A percentile compares a stretch with the other conserved stretches of the same genome.
Evolutionary conservation across 768 basidiomycete species (phyloP).

Genomic region (Amanita muscaria): DNA sequence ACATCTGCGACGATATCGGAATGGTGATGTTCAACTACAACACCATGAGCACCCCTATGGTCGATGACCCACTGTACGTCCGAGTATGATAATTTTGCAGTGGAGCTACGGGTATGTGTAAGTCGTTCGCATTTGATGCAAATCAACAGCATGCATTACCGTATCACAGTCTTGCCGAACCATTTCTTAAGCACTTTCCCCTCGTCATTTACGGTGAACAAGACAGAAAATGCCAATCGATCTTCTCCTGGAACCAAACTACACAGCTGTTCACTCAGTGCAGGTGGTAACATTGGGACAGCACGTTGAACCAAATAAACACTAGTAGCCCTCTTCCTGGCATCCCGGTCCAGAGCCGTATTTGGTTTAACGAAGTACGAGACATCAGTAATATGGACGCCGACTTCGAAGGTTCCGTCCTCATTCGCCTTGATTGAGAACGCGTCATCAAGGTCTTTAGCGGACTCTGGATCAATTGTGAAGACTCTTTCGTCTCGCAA

Average conservation of each 20-base stretch:
- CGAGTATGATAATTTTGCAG: conserved; percentile 75
- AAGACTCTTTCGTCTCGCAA: conserved; percentile 79
- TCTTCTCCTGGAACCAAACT: conserved; percentile 85
- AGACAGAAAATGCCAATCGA: conserved; percentile 81
- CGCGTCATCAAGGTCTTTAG: conserved; percentile 94
- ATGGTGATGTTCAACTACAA: conserved; percentile 49
- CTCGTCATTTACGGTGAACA: conserved; percentile 81
- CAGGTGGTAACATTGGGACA: conserved; percentile 94
- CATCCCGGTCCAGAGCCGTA: conserved; percentile 96
- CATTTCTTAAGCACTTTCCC: conserved; percentile 79
- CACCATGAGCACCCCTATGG: conserved; percentile 47
- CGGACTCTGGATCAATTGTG: conserved; percentile 84
- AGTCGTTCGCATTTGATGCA: background rate
- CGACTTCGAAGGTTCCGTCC: conserved; percentile 87
- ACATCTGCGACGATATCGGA: conserved; percentile 72
- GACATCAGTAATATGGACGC: conserved; percentile 95
- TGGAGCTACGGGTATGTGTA: conserved; percentile 47
- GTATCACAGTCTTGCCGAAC: conserved; percentile 91
- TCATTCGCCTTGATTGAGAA: conserved; percentile 83
- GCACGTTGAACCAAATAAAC: conserved; percentile 95
- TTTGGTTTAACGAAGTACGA: conserved; percentile 92
- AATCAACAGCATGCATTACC: conserved; percentile 35
- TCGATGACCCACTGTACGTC: conserved; percentile 80
- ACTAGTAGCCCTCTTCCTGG: conserved; percentile 92
- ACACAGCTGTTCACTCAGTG: conserved; percentile 89